Conservation (phyloP, 2,329 filamentous ascomycete genomes). For the Penicillium crustosum region DNA sequence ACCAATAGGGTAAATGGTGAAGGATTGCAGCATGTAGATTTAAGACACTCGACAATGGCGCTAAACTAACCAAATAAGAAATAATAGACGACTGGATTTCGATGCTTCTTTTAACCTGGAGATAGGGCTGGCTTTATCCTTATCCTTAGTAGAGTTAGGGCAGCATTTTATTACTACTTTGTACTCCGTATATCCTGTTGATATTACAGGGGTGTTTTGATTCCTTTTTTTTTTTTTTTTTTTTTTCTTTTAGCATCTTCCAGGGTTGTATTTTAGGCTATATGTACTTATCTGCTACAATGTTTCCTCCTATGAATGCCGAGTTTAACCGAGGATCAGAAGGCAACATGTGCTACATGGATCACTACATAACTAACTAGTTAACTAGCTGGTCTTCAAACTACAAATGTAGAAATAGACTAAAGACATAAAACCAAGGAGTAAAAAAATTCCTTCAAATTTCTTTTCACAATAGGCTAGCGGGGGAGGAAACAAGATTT, state of each 20-base stretch:
- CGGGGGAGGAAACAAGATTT: background rate
- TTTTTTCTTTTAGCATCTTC: no score
- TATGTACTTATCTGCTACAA: background rate
- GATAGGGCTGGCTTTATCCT: background rate
- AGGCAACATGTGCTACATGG: no score
- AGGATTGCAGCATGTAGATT: background rate
- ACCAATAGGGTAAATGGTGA: slow-evolving; percentile 28
- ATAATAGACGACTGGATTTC: slow-evolving; percentile 5
- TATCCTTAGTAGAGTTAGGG: background rate
- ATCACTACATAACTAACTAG: no score
- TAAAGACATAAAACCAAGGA: background rate
- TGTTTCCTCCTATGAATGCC: no score
- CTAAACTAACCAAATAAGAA: background rate
- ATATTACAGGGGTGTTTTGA: no score
- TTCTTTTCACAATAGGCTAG: background rate
- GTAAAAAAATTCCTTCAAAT: no score
- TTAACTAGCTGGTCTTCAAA: no score
- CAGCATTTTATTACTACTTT: background rate
- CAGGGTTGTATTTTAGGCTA: background rate
- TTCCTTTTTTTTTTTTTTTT: no score
- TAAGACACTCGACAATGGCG: background rate
- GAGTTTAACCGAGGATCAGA: background rate
- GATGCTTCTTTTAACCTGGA: background rate
- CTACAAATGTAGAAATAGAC: background rate
- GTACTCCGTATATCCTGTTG: background rate